Evolutionary conservation across 2,329 filamentous ascomycete genomes (phyloP).

Genomic region (Talaromyces verruculosus): DNA sequence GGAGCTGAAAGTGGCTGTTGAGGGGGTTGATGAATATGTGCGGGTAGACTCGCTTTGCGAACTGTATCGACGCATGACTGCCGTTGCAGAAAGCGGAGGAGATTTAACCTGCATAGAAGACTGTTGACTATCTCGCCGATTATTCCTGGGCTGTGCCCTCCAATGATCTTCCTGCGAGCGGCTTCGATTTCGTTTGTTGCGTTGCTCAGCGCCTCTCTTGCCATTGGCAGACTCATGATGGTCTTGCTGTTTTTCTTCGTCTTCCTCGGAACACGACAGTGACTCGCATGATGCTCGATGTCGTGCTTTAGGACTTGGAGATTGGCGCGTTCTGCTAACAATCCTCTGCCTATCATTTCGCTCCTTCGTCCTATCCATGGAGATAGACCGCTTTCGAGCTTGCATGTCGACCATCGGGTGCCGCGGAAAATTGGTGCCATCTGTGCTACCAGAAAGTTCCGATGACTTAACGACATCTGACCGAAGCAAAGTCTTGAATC

Average conservation of each 20-base stretch:
- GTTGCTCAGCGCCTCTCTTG: neutral
- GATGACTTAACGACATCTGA: slow-evolving; percentile 8
- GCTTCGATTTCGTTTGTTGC: neutral
- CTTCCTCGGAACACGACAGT: slow-evolving; percentile 12
- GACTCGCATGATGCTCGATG: slow-evolving; percentile 14
- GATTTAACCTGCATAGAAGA: slow-evolving; percentile 33
- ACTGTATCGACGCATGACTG: slow-evolving; percentile 39
- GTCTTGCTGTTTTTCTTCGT: neutral
- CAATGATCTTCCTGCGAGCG: slow-evolving; percentile 10
- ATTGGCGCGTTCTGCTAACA: neutral
- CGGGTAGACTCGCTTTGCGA: slow-evolving; percentile 30
- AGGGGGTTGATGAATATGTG: slow-evolving; percentile 29
- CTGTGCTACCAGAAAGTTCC: neutral
- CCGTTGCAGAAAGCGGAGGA: slow-evolving; percentile 39
- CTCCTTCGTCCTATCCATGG: slow-evolving; percentile 6
- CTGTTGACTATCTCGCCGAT: slow-evolving; percentile 16
- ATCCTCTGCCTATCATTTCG: neutral
- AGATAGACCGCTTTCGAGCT: slow-evolving; percentile 15
- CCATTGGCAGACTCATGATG: neutral
- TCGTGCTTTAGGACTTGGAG: neutral
- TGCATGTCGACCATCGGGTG: slow-evolving; percentile 21
- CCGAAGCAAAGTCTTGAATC: slow-evolving; percentile 19
- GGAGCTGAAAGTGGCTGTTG: slow-evolving; percentile 33
- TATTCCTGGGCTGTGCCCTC: slow-evolving; percentile 18
- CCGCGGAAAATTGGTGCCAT: slow-evolving; percentile 12